Percentiles rank a stretch among this genome's conserved stretches.
Evolutionary conservation across 2,329 filamentous ascomycete species (phyloP).

Genomic region (Claviceps monticola): DNA sequence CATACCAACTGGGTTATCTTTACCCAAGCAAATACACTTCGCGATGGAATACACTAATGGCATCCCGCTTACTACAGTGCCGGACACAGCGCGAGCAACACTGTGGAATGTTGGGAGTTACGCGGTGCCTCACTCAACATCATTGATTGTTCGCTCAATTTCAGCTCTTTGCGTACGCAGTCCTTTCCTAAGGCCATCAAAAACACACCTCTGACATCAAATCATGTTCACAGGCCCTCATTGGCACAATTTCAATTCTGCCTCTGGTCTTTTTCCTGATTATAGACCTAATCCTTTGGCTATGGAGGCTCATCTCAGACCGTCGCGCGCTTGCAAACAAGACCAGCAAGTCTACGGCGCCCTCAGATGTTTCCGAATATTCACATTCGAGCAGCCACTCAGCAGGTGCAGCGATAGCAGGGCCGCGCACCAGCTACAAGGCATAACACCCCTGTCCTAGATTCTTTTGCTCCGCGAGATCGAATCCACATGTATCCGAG

Average conservation of each 20-base stretch:
- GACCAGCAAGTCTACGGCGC: not conserved
- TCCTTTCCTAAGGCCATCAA: not conserved
- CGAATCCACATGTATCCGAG: not conserved
- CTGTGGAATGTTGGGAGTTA: conserved; percentile 15
- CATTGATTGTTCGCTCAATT: conserved; percentile 21
- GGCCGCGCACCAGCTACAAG: conserved; percentile 3
- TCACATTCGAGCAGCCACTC: not conserved
- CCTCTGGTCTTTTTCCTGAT: conserved; percentile 34
- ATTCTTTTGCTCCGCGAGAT: not conserved
- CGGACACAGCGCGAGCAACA: conserved; percentile 10
- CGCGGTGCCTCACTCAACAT: conserved; percentile 15
- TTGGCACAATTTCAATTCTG: conserved; percentile 31
- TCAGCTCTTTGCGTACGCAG: conserved; percentile 24
- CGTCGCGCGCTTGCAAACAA: conserved; percentile 3
- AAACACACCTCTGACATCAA: conserved; percentile 4
- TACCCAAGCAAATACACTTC: not conserved
- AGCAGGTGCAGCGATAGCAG: not conserved
- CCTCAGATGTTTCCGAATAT: not conserved
- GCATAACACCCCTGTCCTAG: not conserved
- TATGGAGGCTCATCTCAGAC: conserved; percentile 29
- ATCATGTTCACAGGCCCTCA: conserved; percentile 20
- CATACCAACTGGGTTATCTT: not conserved
- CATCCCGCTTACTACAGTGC: conserved; percentile 10
- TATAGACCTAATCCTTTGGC: conserved; percentile 39
- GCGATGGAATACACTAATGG: not conserved